A percentile compares a stretch with the other conserved stretches of the same genome.
phyloP scores from a whole-genome alignment of 148 eudicot genomes.

The Limonium bicolor region DNA sequence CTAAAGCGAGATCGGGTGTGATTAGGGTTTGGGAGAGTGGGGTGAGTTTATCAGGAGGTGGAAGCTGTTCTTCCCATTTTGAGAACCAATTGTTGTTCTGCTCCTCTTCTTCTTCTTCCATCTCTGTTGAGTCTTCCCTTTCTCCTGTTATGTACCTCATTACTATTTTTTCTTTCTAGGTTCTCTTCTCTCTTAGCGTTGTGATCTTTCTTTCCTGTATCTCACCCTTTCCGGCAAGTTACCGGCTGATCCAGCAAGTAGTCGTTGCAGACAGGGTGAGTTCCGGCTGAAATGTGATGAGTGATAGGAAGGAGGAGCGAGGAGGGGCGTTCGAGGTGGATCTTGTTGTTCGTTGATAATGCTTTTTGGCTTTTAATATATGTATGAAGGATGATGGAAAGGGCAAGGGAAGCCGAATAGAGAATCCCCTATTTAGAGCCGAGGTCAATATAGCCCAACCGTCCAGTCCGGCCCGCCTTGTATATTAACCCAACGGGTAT shows the following conservation, averaged over 20 bases:
- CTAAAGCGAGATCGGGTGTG: conserved; percentile 73
- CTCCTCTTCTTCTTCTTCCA: conserved; percentile 90
- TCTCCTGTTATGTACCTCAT: background rate
- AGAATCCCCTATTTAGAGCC: too few species aligned
- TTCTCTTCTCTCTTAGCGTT: too few species aligned
- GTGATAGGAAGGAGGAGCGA: conserved; percentile 1
- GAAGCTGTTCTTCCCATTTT: conserved; percentile 71
- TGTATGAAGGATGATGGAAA: too few species aligned
- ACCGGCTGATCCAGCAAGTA: too few species aligned
- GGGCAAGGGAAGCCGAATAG: too few species aligned
- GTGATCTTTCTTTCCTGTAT: too few species aligned
- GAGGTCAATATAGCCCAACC: too few species aligned
- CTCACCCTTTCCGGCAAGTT: too few species aligned
- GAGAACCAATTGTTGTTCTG: conserved; percentile 87
- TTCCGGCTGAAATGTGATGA: background rate
- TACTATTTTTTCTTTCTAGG: background rate
- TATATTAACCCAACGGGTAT: too few species aligned
- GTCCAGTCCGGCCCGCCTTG: too few species aligned
- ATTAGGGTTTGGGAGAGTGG: conserved; percentile 80
- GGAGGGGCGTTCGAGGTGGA: conserved; percentile 69
- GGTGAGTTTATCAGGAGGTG: conserved; percentile 46
- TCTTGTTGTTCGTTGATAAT: conserved; percentile 50
- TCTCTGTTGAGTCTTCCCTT: conserved; percentile 1
- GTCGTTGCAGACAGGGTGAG: background rate
- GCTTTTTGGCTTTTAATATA: conserved; percentile 28